A percentile compares a stretch with the other conserved stretches of the same genome.
Conservation (phyloP, 1,284 basidiomycete genomes). For the Moesziomyces antarcticus region DNA sequence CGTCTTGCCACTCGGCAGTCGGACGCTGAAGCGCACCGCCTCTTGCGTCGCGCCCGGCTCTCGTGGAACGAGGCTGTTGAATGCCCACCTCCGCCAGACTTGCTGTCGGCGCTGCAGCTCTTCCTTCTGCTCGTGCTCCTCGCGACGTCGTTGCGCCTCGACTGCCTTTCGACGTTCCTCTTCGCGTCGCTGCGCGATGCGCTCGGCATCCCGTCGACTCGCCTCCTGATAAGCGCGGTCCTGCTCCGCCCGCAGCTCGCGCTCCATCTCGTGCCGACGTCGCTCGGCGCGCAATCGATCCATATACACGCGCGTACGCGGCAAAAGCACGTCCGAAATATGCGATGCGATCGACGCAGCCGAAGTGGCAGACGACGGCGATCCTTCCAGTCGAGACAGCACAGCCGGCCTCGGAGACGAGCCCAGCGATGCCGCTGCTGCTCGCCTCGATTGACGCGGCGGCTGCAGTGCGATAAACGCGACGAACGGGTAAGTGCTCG, state of each 20-base stretch:
- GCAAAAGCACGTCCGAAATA: slow-evolving; percentile 55
- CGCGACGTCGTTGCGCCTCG: slow-evolving; percentile 22
- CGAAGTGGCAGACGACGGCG: slow-evolving; percentile 44
- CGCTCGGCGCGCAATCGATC: slow-evolving; percentile 49
- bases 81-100: slow-evolving; percentile 60
- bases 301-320: slow-evolving; percentile 51
- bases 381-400: slow-evolving; percentile 57
- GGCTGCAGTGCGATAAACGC: slow-evolving; percentile 90
- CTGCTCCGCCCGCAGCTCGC: slow-evolving; percentile 55
- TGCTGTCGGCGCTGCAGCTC: slow-evolving; percentile 21
- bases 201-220: slow-evolving; percentile 47
- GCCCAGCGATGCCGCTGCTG: slow-evolving; percentile 7
- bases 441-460: slow-evolving; percentile 40
- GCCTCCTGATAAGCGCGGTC: slow-evolving; percentile 59
- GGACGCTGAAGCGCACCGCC: slow-evolving; percentile 45
- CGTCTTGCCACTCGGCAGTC: slow-evolving; percentile 56
- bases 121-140: slow-evolving; percentile 23
- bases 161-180: slow-evolving; percentile 36
- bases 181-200: slow-evolving; percentile 39
- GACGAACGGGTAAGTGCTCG: slow-evolving; percentile 90
- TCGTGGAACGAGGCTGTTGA: slow-evolving; percentile 40
- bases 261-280: slow-evolving; percentile 49
- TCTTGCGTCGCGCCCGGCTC: slow-evolving; percentile 29
- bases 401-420: slow-evolving; percentile 51
- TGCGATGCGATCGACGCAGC: slow-evolving; percentile 47